Evolutionary conservation across 345 rosid species (phyloP).

Genomic region (Combretum micranthum): DNA sequence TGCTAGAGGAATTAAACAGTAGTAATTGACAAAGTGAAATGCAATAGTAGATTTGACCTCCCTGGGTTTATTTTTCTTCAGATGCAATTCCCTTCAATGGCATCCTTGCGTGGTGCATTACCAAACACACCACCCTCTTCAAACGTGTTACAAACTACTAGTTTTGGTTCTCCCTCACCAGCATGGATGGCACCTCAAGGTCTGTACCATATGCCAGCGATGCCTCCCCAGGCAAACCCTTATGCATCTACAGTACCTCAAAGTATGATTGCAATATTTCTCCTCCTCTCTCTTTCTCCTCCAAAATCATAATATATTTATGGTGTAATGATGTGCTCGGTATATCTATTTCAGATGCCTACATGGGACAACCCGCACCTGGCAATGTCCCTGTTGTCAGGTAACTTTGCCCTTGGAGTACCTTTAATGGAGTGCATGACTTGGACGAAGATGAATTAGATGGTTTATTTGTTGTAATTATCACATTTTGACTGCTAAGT

Average conservation of each 20-base stretch:
- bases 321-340: conserved; percentile 6
- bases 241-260: conserved; percentile 40
- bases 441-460: too few relatives aligned
- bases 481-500: too few relatives aligned
- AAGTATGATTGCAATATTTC: conserved; percentile 30
- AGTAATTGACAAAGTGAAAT: too few relatives aligned
- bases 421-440: too few relatives aligned
- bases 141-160: conserved; percentile 30
- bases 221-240: conserved; percentile 10
- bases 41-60: too few relatives aligned
- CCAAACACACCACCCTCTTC: conserved; percentile 45
- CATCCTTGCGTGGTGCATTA: conserved; percentile 55
- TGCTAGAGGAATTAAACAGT: too few relatives aligned
- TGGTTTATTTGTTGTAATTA: too few relatives aligned
- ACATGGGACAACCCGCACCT: conserved; percentile 41
- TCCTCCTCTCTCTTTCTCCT: neutral
- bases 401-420: conserved; percentile 23
- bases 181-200: conserved; percentile 49
- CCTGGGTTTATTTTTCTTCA: conserved; percentile 3
- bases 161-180: conserved; percentile 38
- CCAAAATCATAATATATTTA: conserved; percentile 1
- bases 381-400: conserved; percentile 41
- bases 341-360: conserved; percentile 40
- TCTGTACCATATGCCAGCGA: conserved; percentile 22
- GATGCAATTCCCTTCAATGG: conserved; percentile 76